These are phyloP conservation scores for Pyricularia pennisetigena DNA, from an alignment of 2,329 filamentous ascomycete genomes.

Conservation along the genomic window DNA sequence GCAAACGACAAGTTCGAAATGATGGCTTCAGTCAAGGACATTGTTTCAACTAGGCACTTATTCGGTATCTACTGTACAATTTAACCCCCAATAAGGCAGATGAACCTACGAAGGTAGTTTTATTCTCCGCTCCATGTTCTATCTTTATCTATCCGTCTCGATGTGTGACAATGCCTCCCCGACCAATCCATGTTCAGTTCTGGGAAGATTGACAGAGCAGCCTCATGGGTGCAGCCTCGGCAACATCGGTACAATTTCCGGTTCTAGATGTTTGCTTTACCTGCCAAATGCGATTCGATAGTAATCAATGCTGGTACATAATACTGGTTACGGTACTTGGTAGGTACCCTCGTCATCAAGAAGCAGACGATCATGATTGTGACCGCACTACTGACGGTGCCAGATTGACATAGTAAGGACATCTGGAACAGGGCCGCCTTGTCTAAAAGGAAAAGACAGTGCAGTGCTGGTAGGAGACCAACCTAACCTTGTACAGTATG, in stretches of 20 bases:
- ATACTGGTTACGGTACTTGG: background rate
- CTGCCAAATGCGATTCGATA: background rate
- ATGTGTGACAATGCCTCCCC: background rate
- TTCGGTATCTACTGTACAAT: no score
- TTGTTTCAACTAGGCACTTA: no score
- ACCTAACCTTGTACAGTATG: background rate
- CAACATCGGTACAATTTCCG: background rate
- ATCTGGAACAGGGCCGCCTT: no score
- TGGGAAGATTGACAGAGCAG: background rate
- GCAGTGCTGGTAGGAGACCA: background rate
- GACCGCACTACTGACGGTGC: no score
- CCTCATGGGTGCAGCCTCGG: background rate
- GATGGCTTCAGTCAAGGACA: background rate
- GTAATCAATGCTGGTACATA: background rate
- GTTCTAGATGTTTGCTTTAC: background rate
- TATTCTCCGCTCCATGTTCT: background rate
- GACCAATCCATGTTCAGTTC: background rate
- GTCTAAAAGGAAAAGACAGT: no score
- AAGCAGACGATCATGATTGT: background rate
- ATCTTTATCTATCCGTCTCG: background rate
- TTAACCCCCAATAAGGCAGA: background rate
- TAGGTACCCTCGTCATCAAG: background rate
- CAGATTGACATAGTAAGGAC: no score
- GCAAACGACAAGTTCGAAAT: background rate
- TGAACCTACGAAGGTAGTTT: background rate